These are phyloP conservation scores for Liquidambar formosana DNA, from an alignment of 164 flowering plant genomes.

Conservation along the genomic window DNA sequence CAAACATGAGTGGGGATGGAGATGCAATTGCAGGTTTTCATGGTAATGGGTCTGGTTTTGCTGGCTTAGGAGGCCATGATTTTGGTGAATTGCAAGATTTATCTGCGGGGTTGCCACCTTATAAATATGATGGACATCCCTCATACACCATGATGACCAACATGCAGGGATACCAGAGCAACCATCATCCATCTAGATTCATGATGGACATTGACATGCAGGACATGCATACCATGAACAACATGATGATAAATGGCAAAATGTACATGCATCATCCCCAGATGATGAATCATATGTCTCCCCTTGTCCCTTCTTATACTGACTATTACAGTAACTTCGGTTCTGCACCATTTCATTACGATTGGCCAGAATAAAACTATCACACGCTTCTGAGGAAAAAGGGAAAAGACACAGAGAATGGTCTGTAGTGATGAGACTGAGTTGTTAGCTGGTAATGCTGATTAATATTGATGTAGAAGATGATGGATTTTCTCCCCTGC, in stretches of 20 bases:
- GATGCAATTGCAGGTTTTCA: not conserved
- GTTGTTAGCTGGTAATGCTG: too few relatives aligned
- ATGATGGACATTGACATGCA: constrained; percentile 8
- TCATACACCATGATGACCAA: too few relatives aligned
- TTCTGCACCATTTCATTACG: not conserved
- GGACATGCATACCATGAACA: not conserved
- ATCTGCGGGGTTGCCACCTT: not conserved
- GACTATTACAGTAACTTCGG: not conserved
- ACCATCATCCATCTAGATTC: not conserved
- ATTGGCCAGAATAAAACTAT: not conserved
- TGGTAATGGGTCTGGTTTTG: constrained; percentile 4
- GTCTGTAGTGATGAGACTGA: not conserved
- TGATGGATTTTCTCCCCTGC: too few relatives aligned
- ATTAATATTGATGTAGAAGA: too few relatives aligned
- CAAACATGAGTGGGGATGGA: not conserved
- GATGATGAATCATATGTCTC: not conserved
- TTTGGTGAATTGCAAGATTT: not conserved
- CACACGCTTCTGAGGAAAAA: not conserved
- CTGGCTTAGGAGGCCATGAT: not conserved
- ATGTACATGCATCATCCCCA: not conserved
- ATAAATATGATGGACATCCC: not conserved
- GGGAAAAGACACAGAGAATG: not conserved
- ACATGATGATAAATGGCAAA: constrained; percentile 1
- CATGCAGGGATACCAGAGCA: too few relatives aligned
- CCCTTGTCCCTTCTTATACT: not conserved